These are phyloP conservation scores for Termitomyces sp. DNA, from an alignment of 768 basidiomycete genomes.

Conservation along the genomic window DNA sequence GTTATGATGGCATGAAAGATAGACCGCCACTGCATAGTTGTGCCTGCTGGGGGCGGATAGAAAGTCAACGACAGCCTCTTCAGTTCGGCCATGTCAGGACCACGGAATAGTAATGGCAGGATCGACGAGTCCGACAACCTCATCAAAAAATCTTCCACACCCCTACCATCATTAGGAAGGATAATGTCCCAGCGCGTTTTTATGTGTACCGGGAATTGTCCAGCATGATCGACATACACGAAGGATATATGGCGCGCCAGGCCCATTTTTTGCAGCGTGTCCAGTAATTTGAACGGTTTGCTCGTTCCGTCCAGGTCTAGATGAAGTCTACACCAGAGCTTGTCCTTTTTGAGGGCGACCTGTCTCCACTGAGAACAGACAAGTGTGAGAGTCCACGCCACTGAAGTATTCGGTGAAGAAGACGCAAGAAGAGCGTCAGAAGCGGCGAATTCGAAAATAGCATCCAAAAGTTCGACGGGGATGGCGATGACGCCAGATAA, in stretches of 20 bases:
- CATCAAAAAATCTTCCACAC: background rate
- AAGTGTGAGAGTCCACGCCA: background rate
- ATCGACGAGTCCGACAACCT: background rate
- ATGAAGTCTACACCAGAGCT: background rate
- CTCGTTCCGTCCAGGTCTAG: background rate
- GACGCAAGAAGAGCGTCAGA: background rate
- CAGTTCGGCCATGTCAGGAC: background rate
- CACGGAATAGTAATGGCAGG: background rate
- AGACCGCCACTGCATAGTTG: too few species aligned
- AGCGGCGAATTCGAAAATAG: background rate
- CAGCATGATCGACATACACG: background rate
- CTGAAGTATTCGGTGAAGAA: background rate
- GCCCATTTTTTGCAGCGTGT: background rate
- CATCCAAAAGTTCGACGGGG: background rate
- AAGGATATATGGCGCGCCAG: background rate
- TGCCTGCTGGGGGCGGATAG: background rate
- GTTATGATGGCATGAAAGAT: background rate
- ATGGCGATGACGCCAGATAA: background rate
- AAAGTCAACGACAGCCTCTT: background rate
- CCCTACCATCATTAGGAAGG: background rate
- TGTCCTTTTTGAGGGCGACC: background rate
- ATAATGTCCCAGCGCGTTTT: background rate
- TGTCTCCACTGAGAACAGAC: background rate
- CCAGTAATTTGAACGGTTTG: background rate
- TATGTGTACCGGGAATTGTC: background rate